Conservation (phyloP, 805 yeast species). For the Diddensiella santjacobensis region DNA sequence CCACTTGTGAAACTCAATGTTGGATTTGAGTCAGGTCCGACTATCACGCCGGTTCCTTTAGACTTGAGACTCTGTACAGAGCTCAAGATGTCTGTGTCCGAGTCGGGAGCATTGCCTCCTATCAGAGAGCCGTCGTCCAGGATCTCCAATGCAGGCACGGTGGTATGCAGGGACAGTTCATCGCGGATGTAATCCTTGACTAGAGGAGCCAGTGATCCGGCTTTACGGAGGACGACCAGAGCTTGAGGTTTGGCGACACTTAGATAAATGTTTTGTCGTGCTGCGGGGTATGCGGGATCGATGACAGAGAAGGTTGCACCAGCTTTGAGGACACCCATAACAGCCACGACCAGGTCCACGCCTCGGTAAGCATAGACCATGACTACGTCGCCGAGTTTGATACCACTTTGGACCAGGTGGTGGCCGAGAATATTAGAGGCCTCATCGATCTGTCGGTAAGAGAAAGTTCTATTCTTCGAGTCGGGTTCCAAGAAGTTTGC, state of each 20-base stretch:
- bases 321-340: conserved; percentile 96
- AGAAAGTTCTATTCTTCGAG: conserved; percentile 64
- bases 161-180: conserved; percentile 68
- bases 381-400: conserved; percentile 87
- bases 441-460: conserved; percentile 82
- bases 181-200: conserved; percentile 74
- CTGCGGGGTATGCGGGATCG: conserved; percentile 99
- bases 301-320: conserved; percentile 98
- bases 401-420: conserved; percentile 74
- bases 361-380: conserved; percentile 98
- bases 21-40: conserved; percentile 97
- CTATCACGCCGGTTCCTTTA: conserved; percentile 77
- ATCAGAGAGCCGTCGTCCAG: conserved; percentile 67
- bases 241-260: conserved; percentile 93
- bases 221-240: conserved; percentile 82
- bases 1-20: conserved; percentile 96
- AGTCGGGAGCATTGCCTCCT: conserved; percentile 41
- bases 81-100: conserved; percentile 47
- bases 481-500: conserved; percentile 48
- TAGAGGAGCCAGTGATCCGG: conserved; percentile 72
- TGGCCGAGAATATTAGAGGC: conserved; percentile 94
- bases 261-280: conserved; percentile 89
- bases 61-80: conserved; percentile 45
- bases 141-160: conserved; percentile 73
- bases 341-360: conserved; percentile 94